phyloP scores from a whole-genome alignment of 2,329 filamentous ascomycete species.

The Ascochyta clinopodiicola region DNA sequence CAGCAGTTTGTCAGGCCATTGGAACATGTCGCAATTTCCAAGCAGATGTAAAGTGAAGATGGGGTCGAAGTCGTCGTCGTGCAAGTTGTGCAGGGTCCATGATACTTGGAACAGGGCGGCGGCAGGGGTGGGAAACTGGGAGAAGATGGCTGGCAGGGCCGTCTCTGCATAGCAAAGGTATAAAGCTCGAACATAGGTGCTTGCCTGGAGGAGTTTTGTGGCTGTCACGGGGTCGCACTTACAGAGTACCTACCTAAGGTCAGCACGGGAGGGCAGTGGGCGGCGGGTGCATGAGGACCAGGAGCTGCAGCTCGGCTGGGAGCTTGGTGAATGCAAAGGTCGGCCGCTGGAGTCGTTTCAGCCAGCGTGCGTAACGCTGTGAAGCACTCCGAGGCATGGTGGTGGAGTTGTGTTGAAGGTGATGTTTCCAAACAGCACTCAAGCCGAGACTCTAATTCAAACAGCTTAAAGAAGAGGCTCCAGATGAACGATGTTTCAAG shows the following conservation, averaged over 20 bases:
- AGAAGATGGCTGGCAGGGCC: background rate
- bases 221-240: conserved; percentile 1
- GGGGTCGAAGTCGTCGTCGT: background rate
- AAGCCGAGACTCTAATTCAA: no score
- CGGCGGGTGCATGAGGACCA: background rate
- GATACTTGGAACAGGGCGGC: background rate
- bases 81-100: background rate
- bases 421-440: no score
- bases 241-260: background rate
- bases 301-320: conserved; percentile 10
- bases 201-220: background rate
- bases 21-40: no score
- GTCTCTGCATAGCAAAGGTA: background rate
- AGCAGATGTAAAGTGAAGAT: no score
- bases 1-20: no score
- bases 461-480: no score
- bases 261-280: background rate
- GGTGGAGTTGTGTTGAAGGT: no score
- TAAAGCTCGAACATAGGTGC: background rate
- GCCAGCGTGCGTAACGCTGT: background rate
- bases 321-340: conserved; percentile 3
- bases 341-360: background rate
- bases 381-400: background rate
- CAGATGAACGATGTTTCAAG: no score
- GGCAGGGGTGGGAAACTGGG: background rate